These are phyloP conservation scores for Nemophila menziesii DNA, from an alignment of 257 asterid genomes.

Conservation along the genomic window DNA sequence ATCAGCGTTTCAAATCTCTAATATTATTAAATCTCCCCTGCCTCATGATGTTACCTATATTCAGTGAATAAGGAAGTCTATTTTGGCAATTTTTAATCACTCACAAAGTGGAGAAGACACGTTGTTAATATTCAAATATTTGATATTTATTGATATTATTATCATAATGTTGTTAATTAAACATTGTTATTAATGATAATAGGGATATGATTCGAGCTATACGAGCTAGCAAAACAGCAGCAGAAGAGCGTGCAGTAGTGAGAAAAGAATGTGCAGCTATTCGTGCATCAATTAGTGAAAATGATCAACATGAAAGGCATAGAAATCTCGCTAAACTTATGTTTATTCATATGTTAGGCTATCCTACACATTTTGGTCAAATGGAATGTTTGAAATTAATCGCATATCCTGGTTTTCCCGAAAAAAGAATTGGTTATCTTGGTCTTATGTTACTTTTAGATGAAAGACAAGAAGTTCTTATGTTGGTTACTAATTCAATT, in stretches of 20 bases:
- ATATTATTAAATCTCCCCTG: neutral
- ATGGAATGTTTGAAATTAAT: slow-evolving; percentile 96
- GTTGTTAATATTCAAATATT: too few species aligned
- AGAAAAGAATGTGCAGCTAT: slow-evolving; percentile 98
- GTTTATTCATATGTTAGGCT: slow-evolving; percentile 99
- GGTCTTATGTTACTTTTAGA: slow-evolving; percentile 98
- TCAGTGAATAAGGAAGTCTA: too few species aligned
- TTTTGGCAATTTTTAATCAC: too few species aligned
- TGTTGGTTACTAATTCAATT: slow-evolving; percentile 96
- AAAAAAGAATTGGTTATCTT: slow-evolving; percentile 97
- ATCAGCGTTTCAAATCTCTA: neutral
- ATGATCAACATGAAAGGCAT: slow-evolving; percentile 81
- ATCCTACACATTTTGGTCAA: slow-evolving; percentile 99
- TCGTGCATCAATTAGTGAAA: slow-evolving; percentile 89
- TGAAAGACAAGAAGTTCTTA: slow-evolving; percentile 98
- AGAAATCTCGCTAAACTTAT: slow-evolving; percentile 97
- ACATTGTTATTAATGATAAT: too few species aligned
- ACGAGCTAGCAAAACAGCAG: slow-evolving; percentile 98
- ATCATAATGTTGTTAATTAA: too few species aligned
- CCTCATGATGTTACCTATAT: too few species aligned
- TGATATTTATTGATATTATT: neutral
- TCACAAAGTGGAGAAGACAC: too few species aligned
- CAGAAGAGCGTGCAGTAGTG: slow-evolving; percentile 95
- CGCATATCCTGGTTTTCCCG: slow-evolving; percentile 97
- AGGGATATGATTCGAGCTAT: slow-evolving; percentile 99